Evolutionary conservation across 2,329 filamentous ascomycete genomes (phyloP), one percentile per base, ranked within the genome.

Genomic region (Claviceps digitariae): DNA sequence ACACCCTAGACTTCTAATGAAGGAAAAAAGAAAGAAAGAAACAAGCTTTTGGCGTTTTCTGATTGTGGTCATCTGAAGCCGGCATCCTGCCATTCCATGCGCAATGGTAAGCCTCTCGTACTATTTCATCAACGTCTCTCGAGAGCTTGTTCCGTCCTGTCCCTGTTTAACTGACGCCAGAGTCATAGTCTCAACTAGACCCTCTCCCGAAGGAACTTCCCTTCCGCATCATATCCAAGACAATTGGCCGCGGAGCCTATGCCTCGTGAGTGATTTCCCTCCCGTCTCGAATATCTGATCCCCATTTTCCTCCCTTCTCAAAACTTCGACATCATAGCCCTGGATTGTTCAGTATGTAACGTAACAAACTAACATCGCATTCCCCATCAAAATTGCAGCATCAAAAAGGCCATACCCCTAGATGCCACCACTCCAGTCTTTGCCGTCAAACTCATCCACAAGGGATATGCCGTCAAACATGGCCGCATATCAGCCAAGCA

Each of bases 361-460:
- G 25, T 4, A 45, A 52, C 55, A 49, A 23, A 58, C 61, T 38
- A 41, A 54, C 50, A 29, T 4, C n/a, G 7, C 20, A 23, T 27
- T n/a, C 46, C 27, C 41, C 27, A 13, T 21, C 36, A 34, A 54
- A 53, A 53, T 53, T 48, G 54, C 68, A 91, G 90, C 56, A 93
- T 96, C 64, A 95, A 95, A 66, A 97, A 97, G 72, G 93, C 91
- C 31, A 81, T 85, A 48, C 91, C 91, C 8, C 73, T 84, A 25
- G 77, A 86, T 58, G 69, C 77, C 1, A 72, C 79, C 27, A 78
- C 73, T 27, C 91, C 91, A 31, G 74, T 98, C 55, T 97, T 98
- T 67, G 93, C 94, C 15, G 89, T 98, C 69, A 98, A 98, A 69
- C 88, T 98, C 71, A 96, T 98, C 66, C 91, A 98, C 74, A 98